Evolutionary conservation across 2,329 filamentous ascomycete species (phyloP), one percentile per base, ranked within the genome.

Genomic region (Aspergillus sp.): DNA sequence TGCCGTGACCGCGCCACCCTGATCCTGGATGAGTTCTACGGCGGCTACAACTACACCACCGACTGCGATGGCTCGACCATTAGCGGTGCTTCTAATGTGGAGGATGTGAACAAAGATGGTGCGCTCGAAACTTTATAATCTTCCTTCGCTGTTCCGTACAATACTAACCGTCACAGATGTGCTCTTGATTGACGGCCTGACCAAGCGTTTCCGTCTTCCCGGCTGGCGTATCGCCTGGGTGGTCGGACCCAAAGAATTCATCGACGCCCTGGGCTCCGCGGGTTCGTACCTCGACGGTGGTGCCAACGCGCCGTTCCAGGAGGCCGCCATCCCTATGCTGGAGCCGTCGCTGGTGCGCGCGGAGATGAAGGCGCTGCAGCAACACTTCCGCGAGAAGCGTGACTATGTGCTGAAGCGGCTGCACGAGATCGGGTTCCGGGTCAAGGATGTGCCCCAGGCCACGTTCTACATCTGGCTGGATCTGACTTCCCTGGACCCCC

Each of bases 201-300:
- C 93, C 63, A 97, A 97, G 82, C 88, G 93, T 56, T 97, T 97
- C 82, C 87, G 93, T 61, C 85, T 97, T 30, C 93, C 93, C 1
- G 93, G 93, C 56, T 97, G 93, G 91, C 88, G 93, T 69, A 92
- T 97, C 41, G 92, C 93, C 6, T 97, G 93, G 93, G 91, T 97
- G 61, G 72, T 97, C 50, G 93, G 93, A 1, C 93, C 93, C 60
- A 96, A 96, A 79, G 92, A 96, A 65, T 97, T 96, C 74, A 90
- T 96, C 76, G 87, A 89, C 72, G 92, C 93, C 26, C 92, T 96
- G 60, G 90, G 90, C 51, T 92, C 88, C 36, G 96, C 92, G 67
- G 93, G 93, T 53, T 93, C 88, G 36, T 96, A 96, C 76, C 86
- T 96, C 38, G 93, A 97, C 66, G 93, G 93, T 62, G 93, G 93